phyloP scores from a whole-genome alignment of 345 rosid species.

The Citrus sinensis region DNA sequence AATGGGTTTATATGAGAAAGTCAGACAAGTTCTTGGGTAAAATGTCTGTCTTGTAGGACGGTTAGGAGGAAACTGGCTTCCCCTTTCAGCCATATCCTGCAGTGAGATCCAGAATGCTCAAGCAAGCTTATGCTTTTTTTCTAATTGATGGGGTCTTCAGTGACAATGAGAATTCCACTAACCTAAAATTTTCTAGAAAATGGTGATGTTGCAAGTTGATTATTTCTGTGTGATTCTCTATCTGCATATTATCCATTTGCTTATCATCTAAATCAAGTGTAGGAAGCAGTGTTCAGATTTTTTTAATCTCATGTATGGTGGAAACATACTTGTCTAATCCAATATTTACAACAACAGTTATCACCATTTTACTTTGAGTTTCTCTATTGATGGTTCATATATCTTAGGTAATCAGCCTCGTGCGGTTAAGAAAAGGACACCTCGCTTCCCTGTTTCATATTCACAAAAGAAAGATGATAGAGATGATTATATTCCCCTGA shows the following conservation, averaged over 20 bases:
- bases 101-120: too few relatives aligned
- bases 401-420: conserved; percentile 63
- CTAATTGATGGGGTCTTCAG: too few relatives aligned
- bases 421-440: conserved; percentile 95
- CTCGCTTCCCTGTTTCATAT: conserved; percentile 78
- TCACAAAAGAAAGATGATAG: conserved; percentile 44
- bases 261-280: not conserved
- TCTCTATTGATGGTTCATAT: conserved; percentile 16
- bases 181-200: not conserved
- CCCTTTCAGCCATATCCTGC: too few relatives aligned
- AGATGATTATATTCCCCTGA: conserved; percentile 40
- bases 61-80: too few relatives aligned
- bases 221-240: not conserved
- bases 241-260: not conserved
- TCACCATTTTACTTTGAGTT: not conserved
- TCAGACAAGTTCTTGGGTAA: too few relatives aligned
- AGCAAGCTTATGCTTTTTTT: too few relatives aligned
- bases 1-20: too few relatives aligned
- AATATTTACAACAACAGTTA: not conserved
- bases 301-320: not conserved
- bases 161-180: not conserved
- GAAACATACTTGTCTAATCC: not conserved
- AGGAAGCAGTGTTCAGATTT: not conserved
- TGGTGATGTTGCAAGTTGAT: not conserved
- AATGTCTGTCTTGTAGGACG: too few relatives aligned